Conservation (phyloP, 345 rosid genomes). For the Pistacia integerrima region DNA sequence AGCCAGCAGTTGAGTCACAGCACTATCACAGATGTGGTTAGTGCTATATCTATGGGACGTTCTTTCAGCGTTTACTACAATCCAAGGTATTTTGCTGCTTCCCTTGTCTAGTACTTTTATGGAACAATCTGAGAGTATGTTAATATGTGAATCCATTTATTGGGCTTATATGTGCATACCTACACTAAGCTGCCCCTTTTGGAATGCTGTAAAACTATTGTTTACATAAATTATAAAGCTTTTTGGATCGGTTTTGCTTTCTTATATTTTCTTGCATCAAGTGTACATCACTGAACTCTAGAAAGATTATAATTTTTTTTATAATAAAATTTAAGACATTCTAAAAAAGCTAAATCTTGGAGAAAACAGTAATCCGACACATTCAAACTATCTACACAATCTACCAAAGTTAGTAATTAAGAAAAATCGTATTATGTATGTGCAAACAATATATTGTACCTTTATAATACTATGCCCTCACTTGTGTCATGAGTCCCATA, state of each 20-base stretch:
- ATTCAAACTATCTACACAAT: too few species aligned
- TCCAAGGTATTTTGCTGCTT: slow-evolving; percentile 64
- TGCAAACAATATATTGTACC: background rate
- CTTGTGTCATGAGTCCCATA: background rate
- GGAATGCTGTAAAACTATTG: background rate
- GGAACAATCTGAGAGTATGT: background rate
- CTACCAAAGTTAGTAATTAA: background rate
- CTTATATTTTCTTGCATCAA: background rate
- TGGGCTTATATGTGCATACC: background rate
- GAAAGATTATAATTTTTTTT: background rate
- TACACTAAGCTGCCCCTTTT: too few species aligned
- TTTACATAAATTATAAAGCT: background rate
- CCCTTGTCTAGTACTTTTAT: background rate
- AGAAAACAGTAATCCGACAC: background rate
- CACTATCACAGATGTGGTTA: slow-evolving; percentile 63
- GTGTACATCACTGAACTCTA: background rate
- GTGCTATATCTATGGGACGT: slow-evolving; percentile 59
- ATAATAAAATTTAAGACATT: background rate
- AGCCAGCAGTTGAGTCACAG: slow-evolving; percentile 58
- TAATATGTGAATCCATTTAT: background rate
- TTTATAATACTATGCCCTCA: background rate
- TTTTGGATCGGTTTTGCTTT: background rate
- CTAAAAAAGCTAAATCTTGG: background rate
- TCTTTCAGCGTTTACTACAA: slow-evolving; percentile 82
- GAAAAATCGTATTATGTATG: background rate